Evolutionary conservation across 495 filamentous ascomycete species (phyloP).

Genomic region (Cladorrhinum samala): DNA sequence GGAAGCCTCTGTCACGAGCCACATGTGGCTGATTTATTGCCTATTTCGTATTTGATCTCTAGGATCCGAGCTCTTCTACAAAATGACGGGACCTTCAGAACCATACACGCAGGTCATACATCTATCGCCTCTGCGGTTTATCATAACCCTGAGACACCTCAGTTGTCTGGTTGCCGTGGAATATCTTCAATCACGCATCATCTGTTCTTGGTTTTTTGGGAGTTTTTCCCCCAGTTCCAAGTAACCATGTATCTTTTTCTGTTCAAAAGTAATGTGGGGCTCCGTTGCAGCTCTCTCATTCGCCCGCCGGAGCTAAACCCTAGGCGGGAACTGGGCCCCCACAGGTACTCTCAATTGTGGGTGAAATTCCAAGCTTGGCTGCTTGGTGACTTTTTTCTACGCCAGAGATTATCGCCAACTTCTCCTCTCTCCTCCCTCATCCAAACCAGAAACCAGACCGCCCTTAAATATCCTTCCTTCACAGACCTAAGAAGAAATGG

Average conservation of each 20-base stretch:
- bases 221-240: neutral
- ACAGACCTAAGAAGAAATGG: conserved; percentile 91
- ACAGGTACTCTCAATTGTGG: conserved; percentile 26
- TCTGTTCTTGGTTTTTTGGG: neutral
- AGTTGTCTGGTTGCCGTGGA: neutral
- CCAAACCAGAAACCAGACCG: conserved; percentile 37
- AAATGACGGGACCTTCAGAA: too few relatives aligned
- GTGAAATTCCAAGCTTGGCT: conserved; percentile 18
- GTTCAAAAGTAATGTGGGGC: conserved; percentile 4
- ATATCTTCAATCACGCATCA: neutral
- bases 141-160: neutral
- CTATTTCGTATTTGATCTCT: too few relatives aligned
- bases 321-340: conserved; percentile 20
- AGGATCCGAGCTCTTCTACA: too few relatives aligned
- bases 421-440: conserved; percentile 11
- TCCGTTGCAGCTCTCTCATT: conserved; percentile 6
- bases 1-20: conserved; percentile 4
- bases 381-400: conserved; percentile 15
- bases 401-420: conserved; percentile 9
- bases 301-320: conserved; percentile 22
- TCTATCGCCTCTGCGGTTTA: too few relatives aligned
- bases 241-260: conserved; percentile 6
- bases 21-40: conserved; percentile 21
- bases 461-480: conserved; percentile 99
- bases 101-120: too few relatives aligned